Base-by-base conservation (phyloP, 2,329 filamentous ascomycete species). In the Didymella glomerata region DNA sequence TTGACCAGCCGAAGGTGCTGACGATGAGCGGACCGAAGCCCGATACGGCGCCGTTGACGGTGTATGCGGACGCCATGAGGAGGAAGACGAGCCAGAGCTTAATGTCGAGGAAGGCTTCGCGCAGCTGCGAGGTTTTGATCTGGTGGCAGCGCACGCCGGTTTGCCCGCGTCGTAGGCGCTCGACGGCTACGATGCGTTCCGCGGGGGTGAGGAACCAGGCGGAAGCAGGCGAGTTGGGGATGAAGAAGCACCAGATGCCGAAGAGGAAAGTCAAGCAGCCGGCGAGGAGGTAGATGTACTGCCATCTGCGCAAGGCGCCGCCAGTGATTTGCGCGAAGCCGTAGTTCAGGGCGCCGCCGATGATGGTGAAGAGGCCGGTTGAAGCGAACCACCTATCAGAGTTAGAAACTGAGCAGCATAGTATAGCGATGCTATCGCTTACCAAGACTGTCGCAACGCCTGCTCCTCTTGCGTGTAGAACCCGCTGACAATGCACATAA, bases 201-300 rank as follows among this genome's bases (percentile, higher is more conserved):
- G 86, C 84, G 0, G 77, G 73, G 0, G 82, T 86, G 38, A 92
- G 76, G 68, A 92, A 92, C 88, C 88, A 90, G 0, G 90, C 90
- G 0, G 83, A 82, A 0, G 86, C 84, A 0, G 89, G 87, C 1
- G 86, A 89, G 62, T 86, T 86, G 0, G 90, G 89, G 51, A 90
- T 78, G 9, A 81, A 79, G 66, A 90, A 90, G 75, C 88, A 91
- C 68, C 83, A 92, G 4, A 88, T 80, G 1, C 85, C 88, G 83
- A 87, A 90, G 13, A 79, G 57, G 16, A 84, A 79, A 57, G 86
- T 89, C 11, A 89, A 78, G 38, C 70, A 72, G 1, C 80, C 79
- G 3, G 80, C 86, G n/a, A 90, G 83, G 16, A 91, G 75, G 68
- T 90, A 90, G 54, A 90, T 87, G 63, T 88, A 90, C 68, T 85